These are phyloP conservation scores for Herpetomonas samuelpessoai DNA, from an alignment of 208 protist species.

Conservation along the genomic window DNA sequence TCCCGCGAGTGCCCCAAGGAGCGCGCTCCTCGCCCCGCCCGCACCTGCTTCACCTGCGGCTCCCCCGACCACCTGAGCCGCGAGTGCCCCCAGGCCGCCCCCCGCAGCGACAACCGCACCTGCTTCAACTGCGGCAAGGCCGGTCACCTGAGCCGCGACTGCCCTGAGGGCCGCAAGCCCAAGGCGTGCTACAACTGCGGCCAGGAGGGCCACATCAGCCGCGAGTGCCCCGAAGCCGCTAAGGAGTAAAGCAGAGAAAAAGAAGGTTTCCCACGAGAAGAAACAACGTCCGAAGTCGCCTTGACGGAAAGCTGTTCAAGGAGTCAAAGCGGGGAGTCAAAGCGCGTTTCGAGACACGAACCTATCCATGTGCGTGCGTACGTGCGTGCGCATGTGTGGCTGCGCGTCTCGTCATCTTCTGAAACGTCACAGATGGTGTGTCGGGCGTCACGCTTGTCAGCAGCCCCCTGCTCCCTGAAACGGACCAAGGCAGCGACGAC, in stretches of 20 bases:
- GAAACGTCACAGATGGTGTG: too few species aligned
- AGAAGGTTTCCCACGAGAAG: too few species aligned
- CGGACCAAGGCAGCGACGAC: too few species aligned
- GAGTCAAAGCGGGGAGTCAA: too few species aligned
- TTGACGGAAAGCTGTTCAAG: too few species aligned
- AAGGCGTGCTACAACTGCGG: constrained; percentile 81
- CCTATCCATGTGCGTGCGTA: too few species aligned
- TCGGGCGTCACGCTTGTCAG: too few species aligned
- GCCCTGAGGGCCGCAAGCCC: constrained; percentile 68
- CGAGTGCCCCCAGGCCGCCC: constrained; percentile 63
- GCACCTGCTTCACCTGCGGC: constrained; percentile 80
- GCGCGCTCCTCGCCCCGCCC: constrained; percentile 14
- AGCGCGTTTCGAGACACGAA: too few species aligned
- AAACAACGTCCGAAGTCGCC: too few species aligned
- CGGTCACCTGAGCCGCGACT: constrained; percentile 84
- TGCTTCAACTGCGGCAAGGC: constrained; percentile 89
- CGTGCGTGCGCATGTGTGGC: too few species aligned
- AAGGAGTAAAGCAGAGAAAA: background rate
- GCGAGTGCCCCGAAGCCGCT: constrained; percentile 56
- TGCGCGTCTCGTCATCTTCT: too few species aligned
- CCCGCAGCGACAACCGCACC: constrained; percentile 54
- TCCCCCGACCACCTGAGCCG: constrained; percentile 73
- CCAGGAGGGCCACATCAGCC: constrained; percentile 75
- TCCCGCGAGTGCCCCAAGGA: constrained; percentile 69
- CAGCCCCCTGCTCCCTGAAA: too few species aligned